Percentiles rank a stretch among this genome's conserved stretches.
Evolutionary conservation across 2,329 filamentous ascomycete species (phyloP).

Genomic region (Aspergillus glaucus): DNA sequence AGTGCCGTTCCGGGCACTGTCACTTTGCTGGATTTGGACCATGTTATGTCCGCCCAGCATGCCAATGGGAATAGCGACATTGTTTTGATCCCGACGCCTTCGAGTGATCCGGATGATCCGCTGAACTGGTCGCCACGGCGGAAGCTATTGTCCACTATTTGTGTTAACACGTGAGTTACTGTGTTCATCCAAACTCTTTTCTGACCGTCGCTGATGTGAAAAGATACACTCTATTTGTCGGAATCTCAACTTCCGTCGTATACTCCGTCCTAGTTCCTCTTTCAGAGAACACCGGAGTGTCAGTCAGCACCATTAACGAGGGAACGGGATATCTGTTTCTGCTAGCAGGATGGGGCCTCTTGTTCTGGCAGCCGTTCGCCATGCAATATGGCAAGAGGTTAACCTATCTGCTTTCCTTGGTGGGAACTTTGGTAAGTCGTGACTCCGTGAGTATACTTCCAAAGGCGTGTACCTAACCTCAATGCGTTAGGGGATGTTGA

Average conservation of each 20-base stretch:
- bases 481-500: conserved; percentile 14
- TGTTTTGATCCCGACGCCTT: conserved; percentile 39
- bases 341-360: conserved; percentile 39
- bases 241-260: conserved; percentile 32
- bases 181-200: neutral
- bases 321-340: conserved; percentile 39
- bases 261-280: conserved; percentile 36
- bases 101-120: conserved; percentile 42
- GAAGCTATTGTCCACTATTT: conserved; percentile 38
- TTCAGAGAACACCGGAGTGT: conserved; percentile 30
- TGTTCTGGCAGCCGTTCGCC: conserved; percentile 45
- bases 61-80: conserved; percentile 31
- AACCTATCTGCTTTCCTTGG: conserved; percentile 28
- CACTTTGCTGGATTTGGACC: conserved; percentile 37
- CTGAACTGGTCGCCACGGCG: conserved; percentile 42
- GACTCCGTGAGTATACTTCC: neutral
- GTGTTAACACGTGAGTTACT: conserved; percentile 34
- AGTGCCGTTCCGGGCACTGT: conserved; percentile 39
- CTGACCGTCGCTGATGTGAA: neutral
- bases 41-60: conserved; percentile 28
- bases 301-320: conserved; percentile 29
- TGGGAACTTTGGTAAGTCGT: conserved; percentile 26
- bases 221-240: conserved; percentile 35
- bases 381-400: conserved; percentile 39
- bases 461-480: neutral